Conservation (phyloP, 148 eudicot species). For the Silene uniflora region DNA sequence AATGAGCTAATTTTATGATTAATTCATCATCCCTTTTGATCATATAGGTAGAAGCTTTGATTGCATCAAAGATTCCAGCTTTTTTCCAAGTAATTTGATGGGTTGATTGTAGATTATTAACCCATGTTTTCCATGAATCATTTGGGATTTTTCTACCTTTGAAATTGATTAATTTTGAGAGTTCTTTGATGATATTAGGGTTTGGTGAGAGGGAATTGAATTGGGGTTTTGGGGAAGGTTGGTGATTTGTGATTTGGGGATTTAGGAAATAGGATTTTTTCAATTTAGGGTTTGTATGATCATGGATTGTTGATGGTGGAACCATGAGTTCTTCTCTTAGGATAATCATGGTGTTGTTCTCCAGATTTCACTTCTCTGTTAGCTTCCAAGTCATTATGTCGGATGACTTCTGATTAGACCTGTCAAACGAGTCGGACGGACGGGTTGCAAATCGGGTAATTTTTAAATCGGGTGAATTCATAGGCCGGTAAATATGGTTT, state of each 20-base stretch:
- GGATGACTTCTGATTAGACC: too few relatives aligned
- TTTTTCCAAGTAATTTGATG: conserved; percentile 19
- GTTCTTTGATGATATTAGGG: conserved; percentile 5
- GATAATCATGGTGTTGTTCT: conserved; percentile 10
- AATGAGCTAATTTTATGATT: conserved; percentile 24
- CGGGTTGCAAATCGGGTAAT: too few relatives aligned
- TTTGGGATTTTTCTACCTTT: conserved; percentile 7
- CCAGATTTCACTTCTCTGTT: too few relatives aligned
- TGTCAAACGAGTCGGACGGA: too few relatives aligned
- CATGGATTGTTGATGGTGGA: not conserved
- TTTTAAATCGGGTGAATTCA: too few relatives aligned
- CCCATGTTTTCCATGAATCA: conserved; percentile 14
- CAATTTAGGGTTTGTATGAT: not conserved
- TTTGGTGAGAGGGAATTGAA: not conserved
- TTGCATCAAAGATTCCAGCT: conserved; percentile 24
- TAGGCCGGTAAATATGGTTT: too few relatives aligned
- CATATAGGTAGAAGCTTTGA: conserved; percentile 22
- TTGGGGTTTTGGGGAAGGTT: conserved; percentile 14
- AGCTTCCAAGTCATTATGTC: too few relatives aligned
- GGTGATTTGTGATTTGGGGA: conserved; percentile 4
- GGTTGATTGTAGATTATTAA: conserved; percentile 17
- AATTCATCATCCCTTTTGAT: conserved; percentile 18
- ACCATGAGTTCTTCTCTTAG: conserved; percentile 20
- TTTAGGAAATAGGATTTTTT: conserved; percentile 20
- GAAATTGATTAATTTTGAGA: conserved; percentile 4